Percentiles rank a stretch among this genome's conserved stretches.
These are phyloP conservation scores for Nitzschia sp. DNA, from an alignment of 108 stramenopile species.

Conservation along the genomic window DNA sequence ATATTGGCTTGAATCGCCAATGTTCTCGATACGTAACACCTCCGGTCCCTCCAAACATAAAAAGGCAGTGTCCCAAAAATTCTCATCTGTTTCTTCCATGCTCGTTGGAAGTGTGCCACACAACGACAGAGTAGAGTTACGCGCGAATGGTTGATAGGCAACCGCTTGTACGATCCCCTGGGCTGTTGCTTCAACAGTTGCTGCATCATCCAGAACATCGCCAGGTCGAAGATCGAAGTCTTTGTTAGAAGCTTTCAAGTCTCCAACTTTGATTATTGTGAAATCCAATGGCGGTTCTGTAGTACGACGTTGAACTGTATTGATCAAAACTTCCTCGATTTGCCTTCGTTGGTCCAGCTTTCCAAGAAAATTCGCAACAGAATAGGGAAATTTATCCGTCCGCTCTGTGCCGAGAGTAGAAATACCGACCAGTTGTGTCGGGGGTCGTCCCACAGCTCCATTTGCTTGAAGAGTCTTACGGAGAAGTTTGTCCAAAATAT, in stretches of 20 bases:
- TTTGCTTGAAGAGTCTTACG: slow-evolving; percentile 55
- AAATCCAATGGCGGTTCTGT: slow-evolving; percentile 68
- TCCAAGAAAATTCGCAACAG: slow-evolving; percentile 76
- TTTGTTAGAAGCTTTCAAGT: slow-evolving; percentile 26
- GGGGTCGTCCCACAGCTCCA: slow-evolving; percentile 51
- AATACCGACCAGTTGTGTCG: slow-evolving; percentile 75
- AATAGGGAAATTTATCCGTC: slow-evolving; percentile 74
- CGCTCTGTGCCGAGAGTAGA: slow-evolving; percentile 79
- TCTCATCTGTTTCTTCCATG: slow-evolving; percentile 19
- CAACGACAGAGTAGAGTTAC: slow-evolving; percentile 40
- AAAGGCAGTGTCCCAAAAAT: slow-evolving; percentile 70
- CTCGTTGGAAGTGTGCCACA: slow-evolving; percentile 29
- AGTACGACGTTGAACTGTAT: slow-evolving; percentile 44
- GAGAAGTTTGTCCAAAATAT: slow-evolving; percentile 59
- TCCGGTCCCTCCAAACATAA: slow-evolving; percentile 79
- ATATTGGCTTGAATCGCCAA: background rate
- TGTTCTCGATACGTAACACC: slow-evolving; percentile 47
- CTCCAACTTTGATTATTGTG: slow-evolving; percentile 79
- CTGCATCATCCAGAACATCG: slow-evolving; percentile 53
- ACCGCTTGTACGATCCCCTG: slow-evolving; percentile 39
- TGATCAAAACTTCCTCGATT: slow-evolving; percentile 65
- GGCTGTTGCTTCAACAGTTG: slow-evolving; percentile 33
- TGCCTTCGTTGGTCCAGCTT: slow-evolving; percentile 72
- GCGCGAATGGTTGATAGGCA: slow-evolving; percentile 47
- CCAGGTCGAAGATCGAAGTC: slow-evolving; percentile 52